Conservation (phyloP, 2,329 filamentous ascomycete genomes). For the Chaetomiaceae sp. region DNA sequence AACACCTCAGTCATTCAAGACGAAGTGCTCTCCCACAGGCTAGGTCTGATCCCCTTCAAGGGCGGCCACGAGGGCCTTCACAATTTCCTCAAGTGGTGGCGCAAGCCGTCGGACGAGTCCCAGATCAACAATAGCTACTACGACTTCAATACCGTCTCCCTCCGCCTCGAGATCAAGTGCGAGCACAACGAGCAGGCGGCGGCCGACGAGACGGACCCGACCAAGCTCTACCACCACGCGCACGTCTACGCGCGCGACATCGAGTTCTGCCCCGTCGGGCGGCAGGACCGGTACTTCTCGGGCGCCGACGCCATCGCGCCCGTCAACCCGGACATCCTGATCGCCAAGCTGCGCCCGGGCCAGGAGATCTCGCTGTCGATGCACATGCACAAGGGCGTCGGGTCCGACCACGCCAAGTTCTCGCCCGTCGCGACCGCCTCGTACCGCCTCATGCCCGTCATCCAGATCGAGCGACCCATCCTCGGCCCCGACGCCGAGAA, state of each 20-base stretch:
- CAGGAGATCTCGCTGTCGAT: conserved; percentile 82
- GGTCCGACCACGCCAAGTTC: conserved; percentile 93
- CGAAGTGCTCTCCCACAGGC: conserved; percentile 84
- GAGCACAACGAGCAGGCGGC: conserved; percentile 70
- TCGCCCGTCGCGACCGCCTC: conserved; percentile 92
- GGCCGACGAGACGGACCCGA: conserved; percentile 71
- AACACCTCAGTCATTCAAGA: conserved; percentile 98
- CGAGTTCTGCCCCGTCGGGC: conserved; percentile 68
- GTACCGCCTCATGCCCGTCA: conserved; percentile 85
- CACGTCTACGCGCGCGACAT: conserved; percentile 78
- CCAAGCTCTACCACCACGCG: conserved; percentile 79
- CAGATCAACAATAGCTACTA: conserved; percentile 55
- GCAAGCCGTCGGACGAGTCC: conserved; percentile 61
- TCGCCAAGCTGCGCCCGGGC: conserved; percentile 88
- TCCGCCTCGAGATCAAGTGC: conserved; percentile 75
- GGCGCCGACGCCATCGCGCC: conserved; percentile 66
- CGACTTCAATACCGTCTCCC: conserved; percentile 83
- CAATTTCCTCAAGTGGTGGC: conserved; percentile 76
- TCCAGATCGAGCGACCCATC: conserved; percentile 79
- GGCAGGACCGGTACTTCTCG: conserved; percentile 64
- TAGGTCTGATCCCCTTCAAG: conserved; percentile 86
- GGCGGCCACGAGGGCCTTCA: conserved; percentile 70
- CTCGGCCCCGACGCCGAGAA: conserved; percentile 81
- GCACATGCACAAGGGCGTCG: conserved; percentile 93
- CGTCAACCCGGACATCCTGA: conserved; percentile 85